These are phyloP conservation scores for Ceratocystis eucalypticola DNA, from an alignment of 2,329 filamentous ascomycete species.

Conservation along the genomic window DNA sequence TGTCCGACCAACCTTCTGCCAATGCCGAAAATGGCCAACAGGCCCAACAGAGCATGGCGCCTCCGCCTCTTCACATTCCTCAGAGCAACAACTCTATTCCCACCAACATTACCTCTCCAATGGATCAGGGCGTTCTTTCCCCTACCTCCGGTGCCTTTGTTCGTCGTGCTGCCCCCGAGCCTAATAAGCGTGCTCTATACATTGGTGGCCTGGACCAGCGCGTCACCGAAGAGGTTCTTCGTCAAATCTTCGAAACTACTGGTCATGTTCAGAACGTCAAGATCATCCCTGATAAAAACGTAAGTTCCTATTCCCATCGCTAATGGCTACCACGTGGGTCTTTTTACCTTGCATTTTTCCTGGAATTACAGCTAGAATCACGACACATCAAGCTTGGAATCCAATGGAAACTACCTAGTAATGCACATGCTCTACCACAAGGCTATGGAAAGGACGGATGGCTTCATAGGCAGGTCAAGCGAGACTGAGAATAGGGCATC, in stretches of 20 bases:
- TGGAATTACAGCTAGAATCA: background rate
- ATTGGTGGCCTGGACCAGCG: constrained; percentile 89
- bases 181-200: constrained; percentile 95
- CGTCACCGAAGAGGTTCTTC: constrained; percentile 89
- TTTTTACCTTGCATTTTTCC: background rate
- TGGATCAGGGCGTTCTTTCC: constrained; percentile 68
- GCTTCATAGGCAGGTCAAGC: background rate
- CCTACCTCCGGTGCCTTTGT: constrained; percentile 71
- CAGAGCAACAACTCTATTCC: constrained; percentile 94
- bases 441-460: background rate
- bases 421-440: background rate
- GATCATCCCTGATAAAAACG: constrained; percentile 99
- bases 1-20: constrained; percentile 50
- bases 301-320: constrained; percentile 38
- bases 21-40: constrained; percentile 52
- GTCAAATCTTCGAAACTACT: constrained; percentile 97
- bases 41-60: constrained; percentile 74
- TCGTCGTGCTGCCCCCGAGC: constrained; percentile 86
- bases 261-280: constrained; percentile 98
- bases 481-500: background rate
- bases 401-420: background rate
- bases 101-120: constrained; percentile 77
- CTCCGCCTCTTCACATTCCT: constrained; percentile 82
- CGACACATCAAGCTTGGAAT: background rate
- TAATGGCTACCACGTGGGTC: background rate